These are phyloP conservation scores for Sarocladium kiliense DNA, from an alignment of 2,329 filamentous ascomycete species.

Conservation along the genomic window DNA sequence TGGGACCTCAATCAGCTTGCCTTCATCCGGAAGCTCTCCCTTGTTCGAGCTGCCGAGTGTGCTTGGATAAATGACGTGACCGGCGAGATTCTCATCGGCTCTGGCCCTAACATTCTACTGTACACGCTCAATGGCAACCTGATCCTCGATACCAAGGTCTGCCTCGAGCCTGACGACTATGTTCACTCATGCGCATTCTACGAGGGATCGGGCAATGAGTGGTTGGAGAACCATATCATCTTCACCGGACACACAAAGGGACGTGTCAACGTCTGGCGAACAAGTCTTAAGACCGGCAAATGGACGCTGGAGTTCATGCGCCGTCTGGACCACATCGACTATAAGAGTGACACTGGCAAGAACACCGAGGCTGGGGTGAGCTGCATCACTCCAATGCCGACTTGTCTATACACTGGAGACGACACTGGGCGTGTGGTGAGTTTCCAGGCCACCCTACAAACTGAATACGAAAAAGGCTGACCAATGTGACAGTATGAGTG, in stretches of 20 bases:
- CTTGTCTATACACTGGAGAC: slow-evolving; percentile 86
- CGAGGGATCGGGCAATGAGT: slow-evolving; percentile 85
- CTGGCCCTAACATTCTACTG: slow-evolving; percentile 66
- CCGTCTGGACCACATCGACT: slow-evolving; percentile 73
- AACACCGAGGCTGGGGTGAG: slow-evolving; percentile 69
- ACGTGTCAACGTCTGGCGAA: slow-evolving; percentile 72
- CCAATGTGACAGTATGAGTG: slow-evolving; percentile 50
- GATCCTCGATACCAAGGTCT: slow-evolving; percentile 77
- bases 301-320: slow-evolving; percentile 79
- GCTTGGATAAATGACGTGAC: slow-evolving; percentile 85
- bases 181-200: slow-evolving; percentile 86
- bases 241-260: slow-evolving; percentile 86
- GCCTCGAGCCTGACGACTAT: slow-evolving; percentile 61
- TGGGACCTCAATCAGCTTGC: slow-evolving; percentile 93
- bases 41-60: slow-evolving; percentile 58
- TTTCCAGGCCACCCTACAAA: no score
- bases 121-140: slow-evolving; percentile 86
- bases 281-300: slow-evolving; percentile 48
- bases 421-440: slow-evolving; percentile 82
- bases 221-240: slow-evolving; percentile 78
- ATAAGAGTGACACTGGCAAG: slow-evolving; percentile 50
- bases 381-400: slow-evolving; percentile 77
- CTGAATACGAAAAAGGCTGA: no score
- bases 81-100: slow-evolving; percentile 83
- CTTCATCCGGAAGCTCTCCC: slow-evolving; percentile 71